phyloP scores from a whole-genome alignment of 1,284 basidiomycete genomes.

The Moesziomyces aphidis region DNA sequence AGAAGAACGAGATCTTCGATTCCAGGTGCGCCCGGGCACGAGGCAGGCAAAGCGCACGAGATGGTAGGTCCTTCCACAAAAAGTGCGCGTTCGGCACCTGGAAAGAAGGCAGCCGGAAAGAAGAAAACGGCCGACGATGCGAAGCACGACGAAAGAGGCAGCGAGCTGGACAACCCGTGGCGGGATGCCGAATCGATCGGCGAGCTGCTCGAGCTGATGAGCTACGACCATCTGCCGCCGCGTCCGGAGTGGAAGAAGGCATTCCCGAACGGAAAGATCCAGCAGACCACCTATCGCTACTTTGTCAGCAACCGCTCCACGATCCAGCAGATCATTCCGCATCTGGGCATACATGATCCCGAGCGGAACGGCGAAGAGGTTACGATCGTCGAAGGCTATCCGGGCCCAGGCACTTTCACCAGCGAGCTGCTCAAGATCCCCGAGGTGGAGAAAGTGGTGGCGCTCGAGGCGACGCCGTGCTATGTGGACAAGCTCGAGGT shows the following conservation, averaged over 20 bases:
- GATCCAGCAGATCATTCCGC: constrained; percentile 33
- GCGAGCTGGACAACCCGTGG: not conserved
- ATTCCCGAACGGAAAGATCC: constrained; percentile 31
- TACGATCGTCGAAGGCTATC: constrained; percentile 64
- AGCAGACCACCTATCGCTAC: constrained; percentile 50
- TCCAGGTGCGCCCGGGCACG: not conserved
- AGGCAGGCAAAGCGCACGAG: constrained; percentile 1
- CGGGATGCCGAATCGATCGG: constrained; percentile 9
- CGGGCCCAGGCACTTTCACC: constrained; percentile 62
- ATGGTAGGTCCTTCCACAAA: not conserved
- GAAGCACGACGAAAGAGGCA: not conserved
- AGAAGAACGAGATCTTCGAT: constrained; percentile 16
- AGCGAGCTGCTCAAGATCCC: constrained; percentile 52
- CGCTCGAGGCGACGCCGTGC: constrained; percentile 48
- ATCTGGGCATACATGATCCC: constrained; percentile 32
- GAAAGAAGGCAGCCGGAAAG: not conserved
- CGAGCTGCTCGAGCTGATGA: constrained; percentile 16
- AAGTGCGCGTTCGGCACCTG: not conserved
- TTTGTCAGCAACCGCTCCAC: constrained; percentile 57
- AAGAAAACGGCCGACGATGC: no score
- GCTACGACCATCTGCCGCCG: constrained; percentile 50
- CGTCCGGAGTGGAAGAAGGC: constrained; percentile 40
- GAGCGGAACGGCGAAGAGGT: constrained; percentile 47
- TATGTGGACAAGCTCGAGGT: constrained; percentile 39
- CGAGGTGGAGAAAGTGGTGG: constrained; percentile 64